Percentiles rank a stretch among this genome's conserved stretches.
These are phyloP conservation scores for Mycena filopes DNA, from an alignment of 768 basidiomycete genomes.

Conservation along the genomic window DNA sequence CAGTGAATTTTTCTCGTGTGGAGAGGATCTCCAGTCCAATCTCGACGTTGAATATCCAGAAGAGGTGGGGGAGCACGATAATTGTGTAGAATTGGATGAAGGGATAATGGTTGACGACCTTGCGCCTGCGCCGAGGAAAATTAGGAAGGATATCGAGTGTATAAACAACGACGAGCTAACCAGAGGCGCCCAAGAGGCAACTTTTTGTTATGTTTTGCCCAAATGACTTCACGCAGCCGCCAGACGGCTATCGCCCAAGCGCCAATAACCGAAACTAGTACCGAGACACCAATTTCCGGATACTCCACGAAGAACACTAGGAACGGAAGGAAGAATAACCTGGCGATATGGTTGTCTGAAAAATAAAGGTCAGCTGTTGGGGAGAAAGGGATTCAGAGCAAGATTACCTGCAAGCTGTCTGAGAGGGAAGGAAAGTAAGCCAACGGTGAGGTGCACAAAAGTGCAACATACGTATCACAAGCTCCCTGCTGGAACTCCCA, in stretches of 20 bases:
- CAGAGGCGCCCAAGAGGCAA: constrained; percentile 12
- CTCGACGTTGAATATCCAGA: constrained; percentile 28
- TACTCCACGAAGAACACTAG: constrained; percentile 9
- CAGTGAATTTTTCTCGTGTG: constrained; percentile 5
- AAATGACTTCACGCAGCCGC: constrained; percentile 21
- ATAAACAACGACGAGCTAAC: no score
- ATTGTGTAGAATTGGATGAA: constrained; percentile 29
- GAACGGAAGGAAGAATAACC: constrained; percentile 25
- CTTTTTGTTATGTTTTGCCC: constrained; percentile 13
- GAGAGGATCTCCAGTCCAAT: not conserved
- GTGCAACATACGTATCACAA: constrained; percentile 23
- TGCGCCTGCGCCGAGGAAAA: constrained; percentile 24
- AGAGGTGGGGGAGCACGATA: constrained; percentile 8
- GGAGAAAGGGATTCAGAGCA: no score
- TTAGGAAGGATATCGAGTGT: no score
- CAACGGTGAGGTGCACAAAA: not conserved
- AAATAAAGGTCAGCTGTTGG: no score
- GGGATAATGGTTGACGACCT: constrained; percentile 19
- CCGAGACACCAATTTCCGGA: no score
- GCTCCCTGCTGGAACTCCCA: constrained; percentile 24
- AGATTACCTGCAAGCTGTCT: no score
- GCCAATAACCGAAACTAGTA: no score
- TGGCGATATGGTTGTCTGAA: constrained; percentile 3
- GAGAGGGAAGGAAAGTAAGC: no score
- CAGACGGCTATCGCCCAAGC: constrained; percentile 19